Percentiles rank a stretch among this genome's conserved stretches.
phyloP scores from a whole-genome alignment of 2,329 filamentous ascomycete genomes.

The Pezicula neosporulosa region DNA sequence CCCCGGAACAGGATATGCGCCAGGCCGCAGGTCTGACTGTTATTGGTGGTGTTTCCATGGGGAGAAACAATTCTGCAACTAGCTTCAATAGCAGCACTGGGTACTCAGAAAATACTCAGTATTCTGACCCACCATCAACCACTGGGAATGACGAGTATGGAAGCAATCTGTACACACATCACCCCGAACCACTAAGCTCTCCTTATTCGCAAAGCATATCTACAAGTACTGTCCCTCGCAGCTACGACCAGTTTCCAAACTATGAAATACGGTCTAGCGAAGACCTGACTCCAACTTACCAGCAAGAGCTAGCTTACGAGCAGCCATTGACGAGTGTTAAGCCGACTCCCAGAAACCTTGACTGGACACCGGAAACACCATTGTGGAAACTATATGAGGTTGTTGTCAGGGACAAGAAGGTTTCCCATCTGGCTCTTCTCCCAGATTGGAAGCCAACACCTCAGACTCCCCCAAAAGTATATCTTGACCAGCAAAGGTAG shows the following conservation, averaged over 20 bases:
- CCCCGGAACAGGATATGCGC: conserved; percentile 1
- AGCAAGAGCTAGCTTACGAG: neutral
- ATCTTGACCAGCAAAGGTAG: conserved; percentile 14
- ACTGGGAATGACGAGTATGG: neutral
- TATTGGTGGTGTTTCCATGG: neutral
- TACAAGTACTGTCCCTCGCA: neutral
- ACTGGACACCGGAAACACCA: conserved; percentile 9
- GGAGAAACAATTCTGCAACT: neutral
- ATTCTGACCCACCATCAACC: neutral
- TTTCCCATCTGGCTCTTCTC: conserved; percentile 15
- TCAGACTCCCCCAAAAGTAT: conserved; percentile 12
- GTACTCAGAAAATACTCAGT: neutral
- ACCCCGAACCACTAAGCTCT: neutral
- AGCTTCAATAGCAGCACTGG: neutral
- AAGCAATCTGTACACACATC: neutral
- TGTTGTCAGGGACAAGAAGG: conserved; percentile 13
- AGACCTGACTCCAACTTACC: neutral
- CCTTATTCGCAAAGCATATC: no score
- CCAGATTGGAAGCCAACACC: neutral
- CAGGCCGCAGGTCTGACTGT: neutral
- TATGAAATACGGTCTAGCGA: neutral
- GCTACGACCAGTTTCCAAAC: neutral
- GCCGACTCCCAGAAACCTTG: conserved; percentile 12
- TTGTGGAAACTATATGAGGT: conserved; percentile 16
- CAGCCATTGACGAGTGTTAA: neutral